Conservation (phyloP, 805 yeast genomes). For the Spathaspora sp. region DNA sequence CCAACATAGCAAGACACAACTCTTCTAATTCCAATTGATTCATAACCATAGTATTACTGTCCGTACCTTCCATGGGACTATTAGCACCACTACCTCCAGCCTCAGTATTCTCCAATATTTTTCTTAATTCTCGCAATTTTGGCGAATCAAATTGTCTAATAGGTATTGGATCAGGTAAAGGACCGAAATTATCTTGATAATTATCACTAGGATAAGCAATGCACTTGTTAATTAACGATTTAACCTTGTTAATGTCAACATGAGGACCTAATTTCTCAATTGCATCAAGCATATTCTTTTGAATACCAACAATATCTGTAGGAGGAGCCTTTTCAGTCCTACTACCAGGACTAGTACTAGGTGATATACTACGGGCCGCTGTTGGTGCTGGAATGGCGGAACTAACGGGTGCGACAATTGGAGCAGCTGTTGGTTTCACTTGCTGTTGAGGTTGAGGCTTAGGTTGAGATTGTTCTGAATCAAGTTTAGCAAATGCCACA, state of each 20-base stretch:
- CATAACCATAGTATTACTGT: conserved; percentile 7
- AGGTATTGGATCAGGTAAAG: conserved; percentile 69
- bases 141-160: conserved; percentile 83
- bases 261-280: conserved; percentile 15
- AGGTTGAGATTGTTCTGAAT: neutral
- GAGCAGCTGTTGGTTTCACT: neutral
- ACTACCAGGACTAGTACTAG: neutral
- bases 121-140: conserved; percentile 80
- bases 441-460: neutral
- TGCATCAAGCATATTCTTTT: conserved; percentile 16
- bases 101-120: conserved; percentile 41
- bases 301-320: conserved; percentile 21
- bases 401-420: neutral
- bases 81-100: neutral
- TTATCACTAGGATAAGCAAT: conserved; percentile 39
- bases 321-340: conserved; percentile 10
- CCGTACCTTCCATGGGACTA: neutral
- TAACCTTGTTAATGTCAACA: conserved; percentile 36
- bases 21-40: conserved; percentile 70
- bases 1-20: conserved; percentile 76
- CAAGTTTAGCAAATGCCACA: conserved; percentile 80
- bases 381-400: conserved; percentile 17
- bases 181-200: conserved; percentile 58
- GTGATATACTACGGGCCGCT: conserved; percentile 16
- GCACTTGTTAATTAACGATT: conserved; percentile 40